Evolutionary conservation across 1,284 basidiomycete species (phyloP).

Genomic region (Heliocybe sulcata): DNA sequence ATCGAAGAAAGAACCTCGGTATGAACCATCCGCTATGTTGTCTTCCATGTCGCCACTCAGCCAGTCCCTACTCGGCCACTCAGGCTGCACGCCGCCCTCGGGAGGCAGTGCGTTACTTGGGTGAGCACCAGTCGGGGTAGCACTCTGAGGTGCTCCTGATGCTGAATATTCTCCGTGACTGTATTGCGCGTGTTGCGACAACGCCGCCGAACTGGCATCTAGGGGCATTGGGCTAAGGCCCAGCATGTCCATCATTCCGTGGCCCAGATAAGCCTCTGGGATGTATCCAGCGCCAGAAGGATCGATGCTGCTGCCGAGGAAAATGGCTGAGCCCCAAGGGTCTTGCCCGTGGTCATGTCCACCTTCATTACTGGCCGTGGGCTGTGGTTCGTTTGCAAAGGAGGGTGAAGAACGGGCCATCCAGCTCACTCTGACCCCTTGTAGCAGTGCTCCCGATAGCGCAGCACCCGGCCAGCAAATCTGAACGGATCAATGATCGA

Average conservation of each 20-base stretch:
- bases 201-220: not conserved
- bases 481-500: slow-evolving; percentile 15
- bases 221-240: not conserved
- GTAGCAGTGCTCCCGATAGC: slow-evolving; percentile 62
- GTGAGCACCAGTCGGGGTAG: too few relatives aligned
- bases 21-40: too few relatives aligned
- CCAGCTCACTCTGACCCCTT: slow-evolving; percentile 37
- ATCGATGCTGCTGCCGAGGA: too few relatives aligned
- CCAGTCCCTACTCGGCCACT: too few relatives aligned
- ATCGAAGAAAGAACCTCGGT: too few relatives aligned
- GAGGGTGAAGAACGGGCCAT: not conserved
- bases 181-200: too few relatives aligned
- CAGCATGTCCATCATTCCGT: not conserved
- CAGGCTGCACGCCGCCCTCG: too few relatives aligned
- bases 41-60: too few relatives aligned
- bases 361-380: not conserved
- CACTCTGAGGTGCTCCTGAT: too few relatives aligned
- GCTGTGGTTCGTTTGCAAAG: not conserved
- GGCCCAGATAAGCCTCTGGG: not conserved
- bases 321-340: too few relatives aligned
- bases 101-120: too few relatives aligned
- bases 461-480: slow-evolving; percentile 66
- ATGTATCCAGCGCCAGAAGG: not conserved
- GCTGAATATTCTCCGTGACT: too few relatives aligned
- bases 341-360: not conserved